These are phyloP conservation scores for Tripterygium wilfordii DNA, from an alignment of 177 flowering plant species.

Conservation along the genomic window DNA sequence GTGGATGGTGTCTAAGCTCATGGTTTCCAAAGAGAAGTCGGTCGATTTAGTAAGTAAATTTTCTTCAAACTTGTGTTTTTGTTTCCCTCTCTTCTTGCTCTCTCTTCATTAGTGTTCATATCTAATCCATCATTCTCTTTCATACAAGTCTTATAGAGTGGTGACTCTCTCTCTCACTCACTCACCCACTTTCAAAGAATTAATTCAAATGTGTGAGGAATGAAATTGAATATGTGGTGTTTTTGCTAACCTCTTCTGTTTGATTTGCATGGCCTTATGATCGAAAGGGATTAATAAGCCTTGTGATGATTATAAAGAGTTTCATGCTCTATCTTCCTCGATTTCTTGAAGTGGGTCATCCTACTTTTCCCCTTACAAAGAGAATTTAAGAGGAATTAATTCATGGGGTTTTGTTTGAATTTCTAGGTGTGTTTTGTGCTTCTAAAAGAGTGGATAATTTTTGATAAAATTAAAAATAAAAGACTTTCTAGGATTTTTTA, in stretches of 20 bases:
- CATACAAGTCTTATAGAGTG: not conserved
- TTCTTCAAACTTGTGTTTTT: too few species aligned
- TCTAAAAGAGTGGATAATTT: slow-evolving; percentile 7
- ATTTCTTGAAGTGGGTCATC: too few species aligned
- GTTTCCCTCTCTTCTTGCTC: not conserved
- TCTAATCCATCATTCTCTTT: slow-evolving; percentile 3
- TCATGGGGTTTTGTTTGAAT: too few species aligned
- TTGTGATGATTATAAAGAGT: too few species aligned
- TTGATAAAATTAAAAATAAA: not conserved
- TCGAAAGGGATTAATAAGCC: too few species aligned
- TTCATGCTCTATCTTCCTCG: too few species aligned
- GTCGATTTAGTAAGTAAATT: too few species aligned
- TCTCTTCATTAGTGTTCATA: slow-evolving; percentile 1
- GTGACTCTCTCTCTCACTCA: slow-evolving; percentile 6
- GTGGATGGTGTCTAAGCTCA: too few species aligned
- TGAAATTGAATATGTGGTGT: not conserved
- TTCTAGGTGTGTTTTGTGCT: not conserved
- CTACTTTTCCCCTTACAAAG: not conserved
- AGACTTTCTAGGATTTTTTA: slow-evolving; percentile 4
- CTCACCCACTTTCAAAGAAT: not conserved
- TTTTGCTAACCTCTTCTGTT: too few species aligned
- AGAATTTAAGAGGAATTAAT: too few species aligned
- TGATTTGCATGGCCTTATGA: too few species aligned
- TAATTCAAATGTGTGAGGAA: not conserved
- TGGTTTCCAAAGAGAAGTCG: too few species aligned